These are phyloP conservation scores for Penicillium sp. DNA, from an alignment of 2,329 filamentous ascomycete genomes.

Conservation along the genomic window DNA sequence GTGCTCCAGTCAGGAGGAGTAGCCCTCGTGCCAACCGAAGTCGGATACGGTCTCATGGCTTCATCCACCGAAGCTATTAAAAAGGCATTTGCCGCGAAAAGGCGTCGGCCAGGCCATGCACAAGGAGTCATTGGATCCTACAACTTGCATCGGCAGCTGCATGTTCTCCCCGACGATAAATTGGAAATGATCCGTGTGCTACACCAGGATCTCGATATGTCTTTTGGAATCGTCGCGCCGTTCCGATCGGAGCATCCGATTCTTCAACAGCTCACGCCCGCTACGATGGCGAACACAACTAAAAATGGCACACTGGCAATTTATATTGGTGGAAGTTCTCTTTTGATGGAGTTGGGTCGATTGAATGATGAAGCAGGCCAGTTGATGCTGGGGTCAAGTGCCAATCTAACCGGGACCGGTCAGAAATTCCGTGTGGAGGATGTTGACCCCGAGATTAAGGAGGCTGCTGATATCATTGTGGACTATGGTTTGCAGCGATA, in stretches of 20 bases:
- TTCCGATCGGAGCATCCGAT: not conserved
- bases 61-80: constrained; percentile 15
- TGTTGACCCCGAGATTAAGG: constrained; percentile 14
- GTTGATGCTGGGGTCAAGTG: constrained; percentile 16
- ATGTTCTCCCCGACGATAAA: constrained; percentile 9
- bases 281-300: constrained; percentile 1
- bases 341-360: constrained; percentile 7
- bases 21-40: constrained; percentile 24
- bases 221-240: constrained; percentile 11
- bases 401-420: constrained; percentile 18
- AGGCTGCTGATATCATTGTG: constrained; percentile 12
- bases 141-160: constrained; percentile 17
- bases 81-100: constrained; percentile 22
- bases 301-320: constrained; percentile 11
- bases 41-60: constrained; percentile 27
- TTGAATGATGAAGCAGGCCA: constrained; percentile 6
- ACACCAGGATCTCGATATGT: constrained; percentile 16
- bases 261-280: not conserved
- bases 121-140: constrained; percentile 24
- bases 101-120: constrained; percentile 18
- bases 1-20: constrained; percentile 21
- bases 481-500: constrained; percentile 13
- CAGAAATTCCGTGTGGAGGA: constrained; percentile 18
- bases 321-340: not conserved
- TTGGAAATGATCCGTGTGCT: constrained; percentile 19